These are phyloP conservation scores for Lachnellula subtilissima DNA, from an alignment of 2,329 filamentous ascomycete species.

Conservation along the genomic window DNA sequence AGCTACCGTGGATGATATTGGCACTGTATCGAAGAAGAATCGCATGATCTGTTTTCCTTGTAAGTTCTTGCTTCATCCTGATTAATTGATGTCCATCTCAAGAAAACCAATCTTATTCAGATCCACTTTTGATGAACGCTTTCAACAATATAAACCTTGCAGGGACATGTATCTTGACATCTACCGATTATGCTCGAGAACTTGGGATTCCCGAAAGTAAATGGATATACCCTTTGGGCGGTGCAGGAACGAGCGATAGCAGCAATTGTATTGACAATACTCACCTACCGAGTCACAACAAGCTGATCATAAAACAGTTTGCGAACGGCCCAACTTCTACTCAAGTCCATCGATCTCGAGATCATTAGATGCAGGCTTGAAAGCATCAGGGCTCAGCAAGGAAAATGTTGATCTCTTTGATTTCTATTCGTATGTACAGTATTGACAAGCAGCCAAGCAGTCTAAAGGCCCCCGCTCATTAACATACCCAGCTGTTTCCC, in stretches of 20 bases:
- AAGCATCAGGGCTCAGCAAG: conserved; percentile 41
- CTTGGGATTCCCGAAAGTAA: conserved; percentile 49
- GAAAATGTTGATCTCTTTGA: conserved; percentile 56
- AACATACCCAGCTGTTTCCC: conserved; percentile 54
- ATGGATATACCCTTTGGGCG: conserved; percentile 62
- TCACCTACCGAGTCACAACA: not conserved
- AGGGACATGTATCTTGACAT: conserved; percentile 56
- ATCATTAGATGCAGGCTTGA: conserved; percentile 51
- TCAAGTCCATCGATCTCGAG: conserved; percentile 53
- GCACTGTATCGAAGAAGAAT: conserved; percentile 50
- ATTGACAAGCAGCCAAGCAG: too few relatives aligned
- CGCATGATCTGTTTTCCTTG: conserved; percentile 66
- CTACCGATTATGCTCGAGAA: conserved; percentile 46
- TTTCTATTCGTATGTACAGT: conserved; percentile 52
- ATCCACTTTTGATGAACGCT: conserved; percentile 66
- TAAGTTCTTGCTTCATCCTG: conserved; percentile 32
- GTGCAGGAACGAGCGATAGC: conserved; percentile 56
- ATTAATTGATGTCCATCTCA: conserved; percentile 11
- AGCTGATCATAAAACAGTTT: conserved; percentile 42
- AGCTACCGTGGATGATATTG: conserved; percentile 47
- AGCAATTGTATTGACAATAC: conserved; percentile 42
- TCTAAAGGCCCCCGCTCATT: not conserved
- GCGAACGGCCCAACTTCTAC: conserved; percentile 55
- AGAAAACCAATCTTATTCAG: conserved; percentile 33
- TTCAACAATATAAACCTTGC: conserved; percentile 66